Conservation (phyloP, 208 protist species). For the Leishmania martiniquensis region DNA sequence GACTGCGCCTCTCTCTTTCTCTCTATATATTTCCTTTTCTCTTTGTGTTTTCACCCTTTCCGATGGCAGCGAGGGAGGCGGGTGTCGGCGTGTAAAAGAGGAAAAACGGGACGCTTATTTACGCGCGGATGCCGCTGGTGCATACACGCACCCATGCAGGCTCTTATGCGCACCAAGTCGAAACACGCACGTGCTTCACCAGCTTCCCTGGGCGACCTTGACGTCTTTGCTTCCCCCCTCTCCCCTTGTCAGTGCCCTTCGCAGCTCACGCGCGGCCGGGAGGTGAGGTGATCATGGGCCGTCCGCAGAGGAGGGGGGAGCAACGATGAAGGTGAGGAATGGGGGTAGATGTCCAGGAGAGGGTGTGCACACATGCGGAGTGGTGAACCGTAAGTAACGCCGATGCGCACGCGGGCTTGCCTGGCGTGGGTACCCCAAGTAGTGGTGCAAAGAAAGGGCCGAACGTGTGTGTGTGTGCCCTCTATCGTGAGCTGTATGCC, state of each 20-base stretch:
- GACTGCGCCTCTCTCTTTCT: background rate
- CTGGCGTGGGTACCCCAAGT: background rate
- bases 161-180: background rate
- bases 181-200: background rate
- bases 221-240: background rate
- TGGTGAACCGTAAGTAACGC: background rate
- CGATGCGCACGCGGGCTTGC: too few species aligned
- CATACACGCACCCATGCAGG: background rate
- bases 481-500: slow-evolving; percentile 10
- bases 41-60: background rate
- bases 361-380: background rate
- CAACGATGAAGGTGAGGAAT: too few species aligned
- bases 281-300: background rate
- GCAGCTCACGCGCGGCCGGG: background rate
- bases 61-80: too few species aligned
- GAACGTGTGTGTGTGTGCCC: background rate
- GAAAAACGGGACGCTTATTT: background rate
- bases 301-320: background rate
- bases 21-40: background rate
- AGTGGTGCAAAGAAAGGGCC: background rate
- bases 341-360: background rate
- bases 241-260: background rate
- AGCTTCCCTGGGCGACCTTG: background rate
- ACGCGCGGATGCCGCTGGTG: background rate
- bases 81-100: background rate